A percentile compares a stretch with the other conserved stretches of the same genome.
Conservation (phyloP, 202 grass and related monocot genomes). For the Carex arenaria region DNA sequence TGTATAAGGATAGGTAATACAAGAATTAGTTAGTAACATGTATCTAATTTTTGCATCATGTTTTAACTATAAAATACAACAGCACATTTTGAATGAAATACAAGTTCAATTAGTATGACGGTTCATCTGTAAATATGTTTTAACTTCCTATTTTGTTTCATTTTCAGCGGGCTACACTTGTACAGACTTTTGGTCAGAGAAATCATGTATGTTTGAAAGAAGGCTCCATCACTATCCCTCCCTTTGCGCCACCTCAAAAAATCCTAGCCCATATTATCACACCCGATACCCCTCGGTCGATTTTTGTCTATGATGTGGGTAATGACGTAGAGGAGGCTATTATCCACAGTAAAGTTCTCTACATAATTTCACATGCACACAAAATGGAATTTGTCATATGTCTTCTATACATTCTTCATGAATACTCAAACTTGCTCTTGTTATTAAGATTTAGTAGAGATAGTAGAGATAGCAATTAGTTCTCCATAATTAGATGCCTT, state of each 20-base stretch:
- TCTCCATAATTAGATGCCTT: too few species aligned
- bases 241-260: slow-evolving; percentile 70
- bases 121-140: too few species aligned
- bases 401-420: not conserved
- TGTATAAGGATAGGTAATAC: too few species aligned
- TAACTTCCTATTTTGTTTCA: too few species aligned
- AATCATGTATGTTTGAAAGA: slow-evolving; percentile 79
- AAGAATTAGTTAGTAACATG: too few species aligned
- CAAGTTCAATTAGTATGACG: too few species aligned
- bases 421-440: not conserved
- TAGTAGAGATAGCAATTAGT: too few species aligned
- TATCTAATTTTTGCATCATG: too few species aligned
- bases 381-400: not conserved
- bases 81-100: too few species aligned
- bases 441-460: too few species aligned
- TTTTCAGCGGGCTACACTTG: slow-evolving; percentile 63
- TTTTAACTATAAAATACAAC: too few species aligned
- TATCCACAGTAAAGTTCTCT: slow-evolving; percentile 51
- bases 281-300: slow-evolving; percentile 65
- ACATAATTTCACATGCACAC: not conserved
- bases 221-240: slow-evolving; percentile 69
- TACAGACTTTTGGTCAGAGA: slow-evolving; percentile 88
- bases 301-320: slow-evolving; percentile 82
- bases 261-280: slow-evolving; percentile 63
- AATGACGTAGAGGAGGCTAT: slow-evolving; percentile 82